These are phyloP conservation scores for Cryptococcus jaspeensis DNA, from an alignment of 1,284 basidiomycete species.

Conservation along the genomic window DNA sequence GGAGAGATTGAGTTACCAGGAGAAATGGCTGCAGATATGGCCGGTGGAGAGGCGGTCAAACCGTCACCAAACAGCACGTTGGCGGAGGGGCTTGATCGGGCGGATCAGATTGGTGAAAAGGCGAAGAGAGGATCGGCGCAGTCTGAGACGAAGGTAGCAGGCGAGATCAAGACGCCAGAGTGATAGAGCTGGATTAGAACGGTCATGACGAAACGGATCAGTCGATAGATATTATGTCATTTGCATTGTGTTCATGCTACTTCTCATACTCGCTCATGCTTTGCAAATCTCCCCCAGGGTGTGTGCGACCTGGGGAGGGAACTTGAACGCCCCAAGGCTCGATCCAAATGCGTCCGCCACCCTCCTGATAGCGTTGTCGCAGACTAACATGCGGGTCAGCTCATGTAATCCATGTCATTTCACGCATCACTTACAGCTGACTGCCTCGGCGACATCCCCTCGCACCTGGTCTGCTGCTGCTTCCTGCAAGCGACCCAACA, in stretches of 20 bases:
- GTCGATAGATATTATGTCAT: too few species aligned
- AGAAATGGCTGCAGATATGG: too few species aligned
- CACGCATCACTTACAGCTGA: conserved; percentile 13
- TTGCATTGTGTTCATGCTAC: neutral
- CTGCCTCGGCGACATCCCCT: conserved; percentile 5
- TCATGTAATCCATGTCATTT: neutral
- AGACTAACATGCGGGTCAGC: conserved; percentile 14
- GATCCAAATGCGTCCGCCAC: conserved; percentile 37
- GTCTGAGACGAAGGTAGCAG: too few species aligned
- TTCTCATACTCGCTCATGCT: neutral
- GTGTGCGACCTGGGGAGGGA: conserved; percentile 34
- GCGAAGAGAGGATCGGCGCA: too few species aligned
- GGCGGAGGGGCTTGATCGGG: too few species aligned
- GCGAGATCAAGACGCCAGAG: too few species aligned
- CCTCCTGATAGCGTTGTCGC: conserved; percentile 28
- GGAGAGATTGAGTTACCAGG: too few species aligned
- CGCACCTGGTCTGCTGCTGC: conserved; percentile 10
- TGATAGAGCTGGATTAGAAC: too few species aligned
- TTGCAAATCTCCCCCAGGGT: conserved; percentile 36
- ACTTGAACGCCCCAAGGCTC: conserved; percentile 40
- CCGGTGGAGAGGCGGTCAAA: too few species aligned
- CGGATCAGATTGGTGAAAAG: too few species aligned
- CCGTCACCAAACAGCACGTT: too few species aligned
- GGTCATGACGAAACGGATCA: too few species aligned
- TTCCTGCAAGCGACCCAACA: conserved; percentile 15